A percentile compares a stretch with the other conserved stretches of the same genome.
phyloP scores from a whole-genome alignment of 2,329 filamentous ascomycete species.

The Aureobasidium sp. region DNA sequence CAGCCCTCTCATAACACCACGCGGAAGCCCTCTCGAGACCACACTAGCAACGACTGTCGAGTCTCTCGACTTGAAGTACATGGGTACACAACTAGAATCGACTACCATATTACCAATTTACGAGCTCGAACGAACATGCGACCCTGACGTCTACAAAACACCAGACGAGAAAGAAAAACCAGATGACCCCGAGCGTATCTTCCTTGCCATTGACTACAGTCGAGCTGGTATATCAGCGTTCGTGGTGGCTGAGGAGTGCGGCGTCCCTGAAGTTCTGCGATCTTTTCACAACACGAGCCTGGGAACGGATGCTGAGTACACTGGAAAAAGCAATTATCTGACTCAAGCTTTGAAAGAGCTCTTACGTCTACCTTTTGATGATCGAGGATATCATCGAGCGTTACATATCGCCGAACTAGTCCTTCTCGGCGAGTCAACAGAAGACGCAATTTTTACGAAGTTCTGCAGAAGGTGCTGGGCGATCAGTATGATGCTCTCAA shows the following conservation, averaged over 20 bases:
- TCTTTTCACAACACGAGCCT: background rate
- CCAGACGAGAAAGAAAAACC: background rate
- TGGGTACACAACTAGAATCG: background rate
- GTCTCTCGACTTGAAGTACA: background rate
- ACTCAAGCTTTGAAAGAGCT: background rate
- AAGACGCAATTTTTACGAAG: background rate
- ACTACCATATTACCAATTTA: background rate
- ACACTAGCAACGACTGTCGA: background rate
- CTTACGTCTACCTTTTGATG: background rate
- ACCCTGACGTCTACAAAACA: background rate
- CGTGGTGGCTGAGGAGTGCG: background rate
- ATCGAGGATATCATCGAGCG: background rate
- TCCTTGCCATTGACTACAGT: background rate
- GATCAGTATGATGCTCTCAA: background rate
- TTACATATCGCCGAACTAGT: background rate
- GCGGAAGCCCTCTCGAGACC: background rate
- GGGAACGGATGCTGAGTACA: background rate
- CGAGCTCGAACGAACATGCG: background rate
- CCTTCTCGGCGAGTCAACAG: background rate
- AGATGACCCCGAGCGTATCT: background rate
- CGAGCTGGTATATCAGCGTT: background rate
- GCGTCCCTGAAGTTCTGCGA: background rate
- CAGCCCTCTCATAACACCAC: background rate
- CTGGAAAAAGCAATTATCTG: background rate
- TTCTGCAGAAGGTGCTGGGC: background rate